Conservation (phyloP, 768 basidiomycete species). For the Rhodosporidiobolus sp. region DNA sequence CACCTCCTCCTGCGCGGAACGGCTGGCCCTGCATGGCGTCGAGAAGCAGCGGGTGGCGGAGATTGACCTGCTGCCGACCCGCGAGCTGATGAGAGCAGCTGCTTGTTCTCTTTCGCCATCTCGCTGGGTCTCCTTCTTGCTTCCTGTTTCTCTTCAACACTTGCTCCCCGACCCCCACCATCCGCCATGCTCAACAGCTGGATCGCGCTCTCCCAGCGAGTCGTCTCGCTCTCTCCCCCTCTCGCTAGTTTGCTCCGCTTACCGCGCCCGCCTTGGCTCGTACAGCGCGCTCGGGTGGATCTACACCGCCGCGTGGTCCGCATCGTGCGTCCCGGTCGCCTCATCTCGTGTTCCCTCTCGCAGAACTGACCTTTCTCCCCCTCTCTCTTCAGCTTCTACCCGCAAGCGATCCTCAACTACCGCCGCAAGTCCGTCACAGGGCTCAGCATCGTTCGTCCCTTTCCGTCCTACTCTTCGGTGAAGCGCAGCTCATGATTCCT, state of each 20-base stretch:
- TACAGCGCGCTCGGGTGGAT: conserved; percentile 41
- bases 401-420: conserved; percentile 30
- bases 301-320: conserved; percentile 49
- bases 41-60: too few species aligned
- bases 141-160: background rate
- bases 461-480: too few species aligned
- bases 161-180: background rate
- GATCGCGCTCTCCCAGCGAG: background rate
- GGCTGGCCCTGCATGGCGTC: conserved; percentile 9
- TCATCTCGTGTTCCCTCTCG: too few species aligned
- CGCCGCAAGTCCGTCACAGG: conserved; percentile 10
- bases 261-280: background rate
- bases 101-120: conserved; percentile 21
- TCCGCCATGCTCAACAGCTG: conserved; percentile 4
- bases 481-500: conserved; percentile 23
- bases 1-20: conserved; percentile 50
- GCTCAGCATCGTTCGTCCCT: conserved; percentile 6
- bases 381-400: conserved; percentile 23
- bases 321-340: conserved; percentile 31
- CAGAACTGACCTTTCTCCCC: background rate
- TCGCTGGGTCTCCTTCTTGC: conserved; percentile 9
- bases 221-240: conserved; percentile 54
- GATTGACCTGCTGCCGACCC: too few species aligned
- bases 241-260: background rate
- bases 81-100: too few species aligned